Conservation (phyloP, 1,139 yeast genomes). For the Nakaseomyces sp. region DNA sequence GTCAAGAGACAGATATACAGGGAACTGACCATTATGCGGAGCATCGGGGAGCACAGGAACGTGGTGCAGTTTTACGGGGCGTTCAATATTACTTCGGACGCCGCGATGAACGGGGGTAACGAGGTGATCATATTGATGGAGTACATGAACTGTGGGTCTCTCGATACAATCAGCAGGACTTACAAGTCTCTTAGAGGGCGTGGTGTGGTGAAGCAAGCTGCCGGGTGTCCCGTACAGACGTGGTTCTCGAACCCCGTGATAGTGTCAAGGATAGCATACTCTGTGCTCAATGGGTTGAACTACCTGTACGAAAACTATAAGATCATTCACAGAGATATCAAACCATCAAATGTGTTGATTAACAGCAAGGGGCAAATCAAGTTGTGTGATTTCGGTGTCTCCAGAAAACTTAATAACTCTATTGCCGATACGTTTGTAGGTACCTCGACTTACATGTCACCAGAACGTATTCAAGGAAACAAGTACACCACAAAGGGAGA, state of each 20-base stretch:
- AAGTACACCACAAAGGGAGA: conserved; percentile 89
- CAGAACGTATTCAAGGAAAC: conserved; percentile 92
- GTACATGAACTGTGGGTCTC: conserved; percentile 88
- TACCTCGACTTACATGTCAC: conserved; percentile 95
- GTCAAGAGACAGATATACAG: conserved; percentile 80
- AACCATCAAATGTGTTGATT: conserved; percentile 79
- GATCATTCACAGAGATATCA: conserved; percentile 87
- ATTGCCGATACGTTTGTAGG: conserved; percentile 97
- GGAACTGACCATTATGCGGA: conserved; percentile 84
- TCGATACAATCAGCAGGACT: conserved; percentile 62
- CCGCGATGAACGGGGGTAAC: conserved; percentile 15
- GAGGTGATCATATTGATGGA: conserved; percentile 76
- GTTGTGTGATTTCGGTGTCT: conserved; percentile 89
- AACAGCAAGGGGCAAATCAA: conserved; percentile 75
- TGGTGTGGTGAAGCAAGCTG: neutral
- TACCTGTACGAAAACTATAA: conserved; percentile 75
- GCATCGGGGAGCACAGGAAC: conserved; percentile 67
- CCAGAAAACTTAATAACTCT: conserved; percentile 82
- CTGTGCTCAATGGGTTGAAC: conserved; percentile 72
- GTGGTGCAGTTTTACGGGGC: conserved; percentile 91
- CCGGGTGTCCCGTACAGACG: conserved; percentile 22
- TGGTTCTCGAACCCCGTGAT: conserved; percentile 56
- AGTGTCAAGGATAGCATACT: conserved; percentile 65
- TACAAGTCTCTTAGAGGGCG: conserved; percentile 14
- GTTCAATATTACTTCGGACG: conserved; percentile 33